Evolutionary conservation across 345 rosid genomes (phyloP).

Genomic region (Aethionema arabicum): DNA sequence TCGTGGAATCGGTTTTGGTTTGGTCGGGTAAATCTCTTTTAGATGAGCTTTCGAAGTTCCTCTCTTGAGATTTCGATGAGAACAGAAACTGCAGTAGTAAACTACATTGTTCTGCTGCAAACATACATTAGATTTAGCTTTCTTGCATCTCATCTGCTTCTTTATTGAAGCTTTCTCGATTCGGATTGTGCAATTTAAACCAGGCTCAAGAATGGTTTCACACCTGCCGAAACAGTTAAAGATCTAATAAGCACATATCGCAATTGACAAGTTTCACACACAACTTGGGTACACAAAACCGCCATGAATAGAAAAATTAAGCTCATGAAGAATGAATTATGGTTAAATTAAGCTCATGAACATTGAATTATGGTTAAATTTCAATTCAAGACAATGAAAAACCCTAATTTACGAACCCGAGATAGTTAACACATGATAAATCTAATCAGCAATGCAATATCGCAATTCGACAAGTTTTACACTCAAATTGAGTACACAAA

Average conservation of each 20-base stretch:
- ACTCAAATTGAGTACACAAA: too few species aligned
- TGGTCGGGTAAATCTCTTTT: constrained; percentile 33
- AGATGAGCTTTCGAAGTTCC: constrained; percentile 32
- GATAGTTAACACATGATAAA: too few species aligned
- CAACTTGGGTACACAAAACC: not conserved
- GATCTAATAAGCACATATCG: not conserved
- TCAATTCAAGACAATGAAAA: too few species aligned
- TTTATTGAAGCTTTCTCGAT: constrained; percentile 49
- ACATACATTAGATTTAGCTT: constrained; percentile 30
- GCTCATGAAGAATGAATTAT: too few species aligned
- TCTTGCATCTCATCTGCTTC: constrained; percentile 38
- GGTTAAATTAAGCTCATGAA: too few species aligned
- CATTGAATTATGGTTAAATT: too few species aligned
- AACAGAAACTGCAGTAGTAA: constrained; percentile 66
- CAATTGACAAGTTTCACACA: not conserved
- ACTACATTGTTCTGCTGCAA: constrained; percentile 58
- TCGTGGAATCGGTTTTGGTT: constrained; percentile 4
- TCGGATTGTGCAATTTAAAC: constrained; percentile 29
- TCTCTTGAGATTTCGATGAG: constrained; percentile 39
- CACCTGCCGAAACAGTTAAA: constrained; percentile 49
- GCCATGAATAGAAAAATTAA: not conserved
- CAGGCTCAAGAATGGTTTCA: constrained; percentile 76
- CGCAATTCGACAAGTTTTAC: too few species aligned
- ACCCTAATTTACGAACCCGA: too few species aligned
- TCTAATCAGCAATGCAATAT: not conserved